Conservation (phyloP, 2,329 filamentous ascomycete genomes). For the Truncatella angustata region DNA sequence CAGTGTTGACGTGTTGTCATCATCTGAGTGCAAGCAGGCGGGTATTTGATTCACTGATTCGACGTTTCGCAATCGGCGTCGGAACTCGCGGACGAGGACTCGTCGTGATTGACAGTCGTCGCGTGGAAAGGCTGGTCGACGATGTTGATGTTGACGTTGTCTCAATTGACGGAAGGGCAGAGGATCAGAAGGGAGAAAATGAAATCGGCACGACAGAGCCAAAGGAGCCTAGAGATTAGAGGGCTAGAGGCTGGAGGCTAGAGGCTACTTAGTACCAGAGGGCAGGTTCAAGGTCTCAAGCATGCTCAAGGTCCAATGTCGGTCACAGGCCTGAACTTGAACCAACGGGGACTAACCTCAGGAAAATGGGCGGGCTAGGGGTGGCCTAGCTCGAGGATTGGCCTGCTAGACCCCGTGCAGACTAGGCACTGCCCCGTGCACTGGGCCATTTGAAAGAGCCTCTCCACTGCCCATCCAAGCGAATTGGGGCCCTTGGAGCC, state of each 20-base stretch:
- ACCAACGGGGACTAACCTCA: too few relatives aligned
- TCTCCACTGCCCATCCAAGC: conserved; percentile 2
- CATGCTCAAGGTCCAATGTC: too few relatives aligned
- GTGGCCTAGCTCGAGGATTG: too few relatives aligned
- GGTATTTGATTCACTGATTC: not conserved
- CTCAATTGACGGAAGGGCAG: not conserved
- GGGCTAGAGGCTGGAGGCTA: too few relatives aligned
- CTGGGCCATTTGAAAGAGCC: conserved; percentile 1
- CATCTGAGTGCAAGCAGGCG: not conserved
- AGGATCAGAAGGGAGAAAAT: conserved; percentile 4
- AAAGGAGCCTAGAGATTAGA: not conserved
- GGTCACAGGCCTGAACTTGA: not conserved
- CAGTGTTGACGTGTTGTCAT: not conserved
- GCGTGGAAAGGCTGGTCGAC: not conserved
- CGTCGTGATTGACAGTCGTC: not conserved
- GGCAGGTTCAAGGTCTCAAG: too few relatives aligned
- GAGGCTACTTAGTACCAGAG: too few relatives aligned
- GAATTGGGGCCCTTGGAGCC: conserved; percentile 1
- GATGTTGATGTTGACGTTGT: conserved; percentile 6
- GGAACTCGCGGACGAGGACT: not conserved
- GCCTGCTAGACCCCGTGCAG: not conserved
- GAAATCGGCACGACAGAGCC: conserved; percentile 2
- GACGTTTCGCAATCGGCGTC: not conserved
- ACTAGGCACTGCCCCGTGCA: conserved; percentile 10
- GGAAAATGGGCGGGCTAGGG: too few relatives aligned